A percentile compares a stretch with the other conserved stretches of the same genome.
Evolutionary conservation across 441 rosid species (phyloP).

Genomic region (Sinapis alba): DNA sequence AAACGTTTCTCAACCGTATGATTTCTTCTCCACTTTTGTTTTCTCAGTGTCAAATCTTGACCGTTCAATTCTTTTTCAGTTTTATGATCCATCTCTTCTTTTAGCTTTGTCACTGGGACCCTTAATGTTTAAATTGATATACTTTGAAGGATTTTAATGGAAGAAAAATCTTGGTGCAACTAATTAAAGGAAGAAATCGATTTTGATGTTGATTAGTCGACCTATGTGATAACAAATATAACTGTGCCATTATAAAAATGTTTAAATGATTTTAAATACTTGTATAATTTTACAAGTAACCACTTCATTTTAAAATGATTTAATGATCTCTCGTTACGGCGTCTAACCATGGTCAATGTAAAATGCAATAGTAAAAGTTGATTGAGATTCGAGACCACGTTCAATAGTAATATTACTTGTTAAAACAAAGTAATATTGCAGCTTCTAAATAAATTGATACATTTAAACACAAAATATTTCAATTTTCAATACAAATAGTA

Average conservation of each 20-base stretch:
- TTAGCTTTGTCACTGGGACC: conserved; percentile 20
- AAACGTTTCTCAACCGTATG: conserved; percentile 40
- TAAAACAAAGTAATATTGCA: not conserved
- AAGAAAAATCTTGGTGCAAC: conserved; percentile 25
- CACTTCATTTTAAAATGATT: not conserved
- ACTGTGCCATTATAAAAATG: not conserved
- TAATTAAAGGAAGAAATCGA: not conserved
- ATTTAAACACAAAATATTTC: not conserved
- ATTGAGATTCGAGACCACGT: not conserved
- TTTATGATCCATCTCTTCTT: conserved; percentile 19
- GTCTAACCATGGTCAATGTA: not conserved
- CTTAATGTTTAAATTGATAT: not conserved
- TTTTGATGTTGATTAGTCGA: not conserved
- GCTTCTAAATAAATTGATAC: not conserved
- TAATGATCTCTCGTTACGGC: not conserved
- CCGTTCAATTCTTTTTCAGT: not conserved
- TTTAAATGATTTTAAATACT: not conserved
- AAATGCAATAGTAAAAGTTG: not conserved
- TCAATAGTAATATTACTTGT: not conserved
- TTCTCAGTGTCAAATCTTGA: not conserved
- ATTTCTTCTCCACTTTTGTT: conserved; percentile 20
- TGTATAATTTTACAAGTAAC: not conserved
- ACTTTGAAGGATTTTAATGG: conserved; percentile 19
- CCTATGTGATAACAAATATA: not conserved
- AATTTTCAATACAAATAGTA: not conserved